Evolutionary conservation across 139 green algal species (phyloP), one percentile per base, ranked within the genome.

Genomic region (Chlamydomonas applanata): DNA sequence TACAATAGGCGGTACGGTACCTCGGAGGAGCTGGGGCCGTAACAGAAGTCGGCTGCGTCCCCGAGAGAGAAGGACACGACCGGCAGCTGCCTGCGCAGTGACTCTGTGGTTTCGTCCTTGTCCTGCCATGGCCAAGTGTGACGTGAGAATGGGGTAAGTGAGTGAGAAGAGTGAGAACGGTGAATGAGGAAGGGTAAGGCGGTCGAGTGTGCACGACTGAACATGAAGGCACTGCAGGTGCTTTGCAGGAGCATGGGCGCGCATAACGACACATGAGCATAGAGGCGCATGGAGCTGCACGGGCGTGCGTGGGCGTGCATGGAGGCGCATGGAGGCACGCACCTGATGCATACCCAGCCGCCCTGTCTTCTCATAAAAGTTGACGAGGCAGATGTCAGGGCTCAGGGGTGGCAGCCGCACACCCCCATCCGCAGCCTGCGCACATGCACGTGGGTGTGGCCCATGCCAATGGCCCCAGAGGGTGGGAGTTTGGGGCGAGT

Each of bases 61-160:
- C 87, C 87, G 0, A 92, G 71, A 0, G 81, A 89, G 27, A 92
- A 79, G 7, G 83, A 90, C 44, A 92, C 78, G 52, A 92, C 87
- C 2, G 87, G 87, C 35, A 86, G 30, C 27, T 82, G 78, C 20
- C 36, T 46, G 4, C 66, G 49, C 30, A 89, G 69, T 4, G 67
- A 84, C n/a, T 79, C 76, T 4, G 49, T 22, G 17, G 35, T 77
- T 59, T 92, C 87, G 65, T 91, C 86, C 71, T 87, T 88, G 78
- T 92, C 87, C 85, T 92, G 86, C 25, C 34, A 14, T 24, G 45
- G 45, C 14, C 25, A 69, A 44, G 5, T n/a, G 35, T 32, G 40
- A 11, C 7, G 40, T 49, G 40, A 49, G 40, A n/a, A n/a, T n/a
- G 40, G 40, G 7, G 40, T 49, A 11, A 11, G 40, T 11, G 40